phyloP scores from a whole-genome alignment of 495 filamentous ascomycete genomes.

The Talaromyces adpressus region DNA sequence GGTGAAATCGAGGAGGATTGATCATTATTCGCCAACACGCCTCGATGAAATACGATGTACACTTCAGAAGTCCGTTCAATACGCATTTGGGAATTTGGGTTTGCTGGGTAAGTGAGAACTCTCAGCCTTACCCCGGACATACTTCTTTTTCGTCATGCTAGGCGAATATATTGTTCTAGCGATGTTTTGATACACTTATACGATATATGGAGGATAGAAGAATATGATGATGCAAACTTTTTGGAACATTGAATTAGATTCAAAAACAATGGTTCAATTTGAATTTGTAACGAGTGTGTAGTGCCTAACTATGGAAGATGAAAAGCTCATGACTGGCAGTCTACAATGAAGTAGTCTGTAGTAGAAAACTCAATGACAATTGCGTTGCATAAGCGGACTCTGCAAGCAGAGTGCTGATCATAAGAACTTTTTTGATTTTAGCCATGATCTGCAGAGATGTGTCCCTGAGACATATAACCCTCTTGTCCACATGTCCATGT shows the following conservation, averaged over 20 bases:
- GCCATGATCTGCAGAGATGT: background rate
- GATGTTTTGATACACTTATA: background rate
- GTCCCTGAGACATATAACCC: background rate
- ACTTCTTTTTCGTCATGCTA: background rate
- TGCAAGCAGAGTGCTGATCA: background rate
- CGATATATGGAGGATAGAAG: background rate
- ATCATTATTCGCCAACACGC: background rate
- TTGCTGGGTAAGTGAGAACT: background rate
- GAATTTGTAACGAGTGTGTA: background rate
- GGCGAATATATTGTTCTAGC: background rate
- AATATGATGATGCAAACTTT: background rate
- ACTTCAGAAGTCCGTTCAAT: background rate
- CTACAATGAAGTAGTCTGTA: background rate
- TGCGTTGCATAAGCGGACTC: background rate
- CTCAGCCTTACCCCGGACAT: background rate
- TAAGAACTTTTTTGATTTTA: background rate
- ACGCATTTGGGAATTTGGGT: background rate
- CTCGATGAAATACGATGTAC: background rate
- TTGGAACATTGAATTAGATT: background rate
- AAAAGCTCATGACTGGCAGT: background rate
- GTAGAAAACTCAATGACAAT: background rate
- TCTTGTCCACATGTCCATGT: background rate
- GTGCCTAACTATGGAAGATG: background rate
- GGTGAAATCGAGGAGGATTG: conserved; percentile 96
- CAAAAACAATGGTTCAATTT: background rate